Conservation (phyloP, 306 rosid species). For the Corylus americana region DNA sequence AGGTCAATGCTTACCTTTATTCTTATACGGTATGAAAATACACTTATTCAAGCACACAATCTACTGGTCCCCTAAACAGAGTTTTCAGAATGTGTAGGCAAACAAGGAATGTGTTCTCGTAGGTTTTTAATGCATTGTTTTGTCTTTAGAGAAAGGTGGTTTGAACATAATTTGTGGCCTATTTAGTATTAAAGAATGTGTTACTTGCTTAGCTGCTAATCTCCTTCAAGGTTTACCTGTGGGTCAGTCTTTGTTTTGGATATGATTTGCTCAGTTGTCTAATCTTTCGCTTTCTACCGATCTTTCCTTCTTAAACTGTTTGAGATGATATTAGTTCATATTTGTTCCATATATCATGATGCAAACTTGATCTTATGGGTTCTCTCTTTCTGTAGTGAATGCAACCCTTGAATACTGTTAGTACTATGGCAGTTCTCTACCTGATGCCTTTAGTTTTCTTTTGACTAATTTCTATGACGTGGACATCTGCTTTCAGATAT, state of each 20-base stretch:
- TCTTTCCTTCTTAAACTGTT: background rate
- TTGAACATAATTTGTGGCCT: background rate
- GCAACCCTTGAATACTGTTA: background rate
- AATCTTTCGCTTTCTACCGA: background rate
- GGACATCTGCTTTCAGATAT: conserved; percentile 55
- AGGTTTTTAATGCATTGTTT: background rate
- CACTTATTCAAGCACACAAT: too few species aligned
- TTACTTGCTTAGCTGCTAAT: background rate
- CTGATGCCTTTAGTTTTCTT: conserved; percentile 13
- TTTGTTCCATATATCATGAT: background rate
- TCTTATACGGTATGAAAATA: too few species aligned
- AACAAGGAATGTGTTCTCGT: too few species aligned
- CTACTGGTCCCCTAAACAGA: too few species aligned
- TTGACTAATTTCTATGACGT: conserved; percentile 19
- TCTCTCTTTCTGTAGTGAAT: background rate
- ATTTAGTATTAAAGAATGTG: too few species aligned
- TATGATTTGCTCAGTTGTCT: background rate
- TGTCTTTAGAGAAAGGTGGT: background rate
- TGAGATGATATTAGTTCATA: background rate
- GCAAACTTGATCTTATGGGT: background rate
- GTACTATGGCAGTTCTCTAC: background rate
- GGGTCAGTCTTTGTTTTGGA: background rate
- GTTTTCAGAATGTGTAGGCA: too few species aligned
- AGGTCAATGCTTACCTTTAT: too few species aligned
- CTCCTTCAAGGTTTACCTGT: background rate